Percentiles rank a stretch among this genome's conserved stretches.
Evolutionary conservation across 345 rosid species (phyloP).

Genomic region (Pistacia integerrima): DNA sequence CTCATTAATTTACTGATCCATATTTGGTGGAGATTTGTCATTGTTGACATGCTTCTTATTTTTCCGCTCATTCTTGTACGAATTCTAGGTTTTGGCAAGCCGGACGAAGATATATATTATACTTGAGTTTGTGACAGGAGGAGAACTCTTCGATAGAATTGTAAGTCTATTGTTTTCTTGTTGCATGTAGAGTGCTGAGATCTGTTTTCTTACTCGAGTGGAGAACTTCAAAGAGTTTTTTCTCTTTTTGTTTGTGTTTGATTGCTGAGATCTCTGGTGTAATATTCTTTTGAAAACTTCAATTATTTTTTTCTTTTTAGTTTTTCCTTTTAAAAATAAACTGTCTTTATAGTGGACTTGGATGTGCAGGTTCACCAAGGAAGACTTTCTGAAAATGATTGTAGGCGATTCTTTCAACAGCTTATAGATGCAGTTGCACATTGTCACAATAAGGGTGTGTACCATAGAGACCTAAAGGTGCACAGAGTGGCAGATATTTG

Average conservation of each 20-base stretch:
- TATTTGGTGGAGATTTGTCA: background rate
- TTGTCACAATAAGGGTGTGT: constrained; percentile 88
- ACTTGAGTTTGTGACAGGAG: constrained; percentile 90
- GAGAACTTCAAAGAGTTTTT: background rate
- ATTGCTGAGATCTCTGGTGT: constrained; percentile 1
- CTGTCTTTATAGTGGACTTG: constrained; percentile 14
- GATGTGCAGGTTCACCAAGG: constrained; percentile 62
- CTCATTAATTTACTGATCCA: background rate
- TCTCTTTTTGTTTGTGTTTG: background rate
- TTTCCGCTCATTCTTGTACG: background rate
- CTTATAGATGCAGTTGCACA: constrained; percentile 84
- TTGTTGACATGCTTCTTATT: constrained; percentile 3
- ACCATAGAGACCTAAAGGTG: constrained; percentile 95
- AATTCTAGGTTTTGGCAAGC: constrained; percentile 72
- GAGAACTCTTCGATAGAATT: constrained; percentile 84
- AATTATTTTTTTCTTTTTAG: background rate
- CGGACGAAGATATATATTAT: constrained; percentile 76
- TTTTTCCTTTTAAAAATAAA: background rate
- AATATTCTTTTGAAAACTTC: background rate
- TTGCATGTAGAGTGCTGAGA: background rate
- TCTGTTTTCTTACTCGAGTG: background rate
- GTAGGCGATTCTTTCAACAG: constrained; percentile 88
- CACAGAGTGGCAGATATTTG: constrained; percentile 3
- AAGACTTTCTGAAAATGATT: constrained; percentile 68
- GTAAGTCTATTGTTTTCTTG: constrained; percentile 42